These are phyloP conservation scores for Penicillium daleae DNA, from an alignment of 495 filamentous ascomycete genomes.

Conservation along the genomic window DNA sequence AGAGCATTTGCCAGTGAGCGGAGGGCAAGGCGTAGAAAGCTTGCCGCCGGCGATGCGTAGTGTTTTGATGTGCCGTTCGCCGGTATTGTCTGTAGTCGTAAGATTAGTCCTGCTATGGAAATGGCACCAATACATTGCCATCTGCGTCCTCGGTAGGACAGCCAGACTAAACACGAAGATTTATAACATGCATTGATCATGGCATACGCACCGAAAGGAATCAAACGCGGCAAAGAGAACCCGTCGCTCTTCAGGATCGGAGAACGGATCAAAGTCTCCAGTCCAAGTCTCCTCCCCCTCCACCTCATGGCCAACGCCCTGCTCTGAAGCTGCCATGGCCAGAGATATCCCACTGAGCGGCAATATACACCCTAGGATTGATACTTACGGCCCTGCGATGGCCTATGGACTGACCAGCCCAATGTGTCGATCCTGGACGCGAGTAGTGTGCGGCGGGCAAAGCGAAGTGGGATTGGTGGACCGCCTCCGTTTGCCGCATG, in stretches of 20 bases:
- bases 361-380: not conserved
- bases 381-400: not conserved
- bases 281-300: slow-evolving; percentile 52
- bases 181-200: not conserved
- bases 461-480: slow-evolving; percentile 26
- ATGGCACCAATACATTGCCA: not conserved
- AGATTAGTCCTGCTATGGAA: not conserved
- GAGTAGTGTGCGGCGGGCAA: slow-evolving; percentile 24
- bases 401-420: not conserved
- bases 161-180: not conserved
- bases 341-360: not conserved
- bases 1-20: slow-evolving; percentile 78
- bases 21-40: slow-evolving; percentile 90
- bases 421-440: slow-evolving; percentile 5
- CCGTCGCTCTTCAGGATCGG: slow-evolving; percentile 73
- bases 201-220: slow-evolving; percentile 75
- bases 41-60: slow-evolving; percentile 85
- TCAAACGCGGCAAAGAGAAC: slow-evolving; percentile 79
- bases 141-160: not conserved
- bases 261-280: slow-evolving; percentile 62
- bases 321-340: slow-evolving; percentile 25
- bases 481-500: slow-evolving; percentile 18
- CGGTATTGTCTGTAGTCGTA: slow-evolving; percentile 71
- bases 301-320: slow-evolving; percentile 16
- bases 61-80: slow-evolving; percentile 77